Base-by-base conservation (phyloP, 176 grass and related monocot genomes). In the Dendrocalamus sinicus region DNA sequence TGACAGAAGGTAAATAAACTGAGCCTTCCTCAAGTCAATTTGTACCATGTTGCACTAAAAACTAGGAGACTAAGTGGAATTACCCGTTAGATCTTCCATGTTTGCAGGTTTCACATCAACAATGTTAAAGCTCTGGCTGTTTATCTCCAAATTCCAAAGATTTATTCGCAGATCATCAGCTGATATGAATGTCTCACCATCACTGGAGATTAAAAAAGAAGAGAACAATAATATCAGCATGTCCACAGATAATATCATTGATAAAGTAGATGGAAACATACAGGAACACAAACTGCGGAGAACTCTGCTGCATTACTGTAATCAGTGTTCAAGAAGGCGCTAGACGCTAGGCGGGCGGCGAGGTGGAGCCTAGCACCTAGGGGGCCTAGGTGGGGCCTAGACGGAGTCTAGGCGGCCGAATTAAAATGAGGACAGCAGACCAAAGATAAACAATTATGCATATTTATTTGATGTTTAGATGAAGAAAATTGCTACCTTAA, bases 41-140 rank as follows among this genome's bases (percentile, higher is more conserved):
- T 89, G n/a, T 24, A 40, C 24, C 40, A 82, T 37, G 59, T 59
- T 59, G 40, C 24, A 79, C 22, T 26, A 16, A 63, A 70, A 57
- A 63, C 11, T 50, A 58, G 20, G 13, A 65, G 19, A 47, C 13
- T 62, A 89, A 48, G 32, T 57, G 40, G 24, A 87, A 55, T 76
- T 97, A 97, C 95, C 95, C 0, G 92, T 97, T 72, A 97, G 87
- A 77, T 97, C 95, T 88, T 97, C 95, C 95, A 97, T 97, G 81
- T 97, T 97, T 84, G 92, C 64, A 92, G 95, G 95, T 80, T 97
- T 97, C 76, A 97, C 92, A 53, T 97, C 95, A 89, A 97, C 92
- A 89, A 97, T 97, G 53, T 97, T 97, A 84, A 97, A 97, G 73
- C 95, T 94, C 78, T 97, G 95, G 78, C 86, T 97, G 82, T 93